These are phyloP conservation scores for Phytophthora parvispora DNA, from an alignment of 352 stramenopile genomes.

Conservation along the genomic window DNA sequence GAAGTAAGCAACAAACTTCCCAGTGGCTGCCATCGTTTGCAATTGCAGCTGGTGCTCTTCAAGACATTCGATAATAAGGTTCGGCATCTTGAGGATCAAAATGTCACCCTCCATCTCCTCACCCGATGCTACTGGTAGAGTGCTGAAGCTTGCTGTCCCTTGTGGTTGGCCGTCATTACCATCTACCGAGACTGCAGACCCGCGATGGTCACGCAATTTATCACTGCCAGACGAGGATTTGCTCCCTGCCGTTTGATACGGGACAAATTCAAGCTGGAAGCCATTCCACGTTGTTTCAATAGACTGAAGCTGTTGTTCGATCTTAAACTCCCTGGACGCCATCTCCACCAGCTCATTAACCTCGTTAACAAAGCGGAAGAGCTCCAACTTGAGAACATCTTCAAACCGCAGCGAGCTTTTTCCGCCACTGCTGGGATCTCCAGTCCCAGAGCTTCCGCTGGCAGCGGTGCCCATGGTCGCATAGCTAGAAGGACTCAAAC, in stretches of 20 bases:
- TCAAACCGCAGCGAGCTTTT: slow-evolving; percentile 84
- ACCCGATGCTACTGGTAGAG: slow-evolving; percentile 10
- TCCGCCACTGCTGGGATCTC: background rate
- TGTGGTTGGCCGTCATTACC: background rate
- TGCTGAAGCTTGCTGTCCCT: slow-evolving; percentile 2
- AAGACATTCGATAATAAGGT: slow-evolving; percentile 94
- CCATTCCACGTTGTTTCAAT: slow-evolving; percentile 93
- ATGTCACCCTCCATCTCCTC: slow-evolving; percentile 81
- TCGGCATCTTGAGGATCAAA: slow-evolving; percentile 91
- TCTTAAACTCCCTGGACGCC: slow-evolving; percentile 97
- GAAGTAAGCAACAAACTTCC: slow-evolving; percentile 97
- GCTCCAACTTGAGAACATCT: slow-evolving; percentile 94
- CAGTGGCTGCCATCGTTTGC: slow-evolving; percentile 97
- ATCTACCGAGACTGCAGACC: background rate
- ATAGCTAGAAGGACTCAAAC: slow-evolving; percentile 23
- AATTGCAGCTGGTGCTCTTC: slow-evolving; percentile 97
- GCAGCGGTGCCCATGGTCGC: slow-evolving; percentile 10
- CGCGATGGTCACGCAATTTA: slow-evolving; percentile 3
- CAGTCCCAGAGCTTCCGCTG: slow-evolving; percentile 7
- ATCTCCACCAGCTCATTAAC: slow-evolving; percentile 97
- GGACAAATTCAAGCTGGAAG: slow-evolving; percentile 94
- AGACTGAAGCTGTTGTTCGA: slow-evolving; percentile 95
- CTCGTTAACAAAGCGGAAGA: slow-evolving; percentile 94
- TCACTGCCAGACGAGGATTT: slow-evolving; percentile 10
- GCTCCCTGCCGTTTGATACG: slow-evolving; percentile 84